phyloP scores from a whole-genome alignment of 2,329 filamentous ascomycete genomes.

The Canariomyces notabilis region DNA sequence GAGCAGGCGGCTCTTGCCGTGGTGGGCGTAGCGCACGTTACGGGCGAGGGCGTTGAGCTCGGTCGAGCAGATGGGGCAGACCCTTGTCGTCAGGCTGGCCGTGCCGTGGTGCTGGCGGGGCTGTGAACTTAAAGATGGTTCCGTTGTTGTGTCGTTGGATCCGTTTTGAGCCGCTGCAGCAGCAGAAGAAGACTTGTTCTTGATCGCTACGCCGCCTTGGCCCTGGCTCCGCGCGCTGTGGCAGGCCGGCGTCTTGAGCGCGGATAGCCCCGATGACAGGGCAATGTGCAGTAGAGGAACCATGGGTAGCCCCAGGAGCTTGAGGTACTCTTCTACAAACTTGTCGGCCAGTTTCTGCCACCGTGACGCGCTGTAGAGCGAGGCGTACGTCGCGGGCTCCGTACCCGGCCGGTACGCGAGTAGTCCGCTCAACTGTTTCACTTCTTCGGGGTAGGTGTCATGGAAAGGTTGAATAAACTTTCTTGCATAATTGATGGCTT shows the following conservation, averaged over 20 bases:
- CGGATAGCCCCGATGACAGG: constrained; percentile 83
- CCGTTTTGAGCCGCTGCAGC: no score
- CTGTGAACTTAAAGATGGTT: constrained; percentile 26
- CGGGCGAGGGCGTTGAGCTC: constrained; percentile 89
- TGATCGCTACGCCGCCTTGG: constrained; percentile 29
- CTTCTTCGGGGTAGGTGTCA: constrained; percentile 62
- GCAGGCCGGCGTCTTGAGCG: constrained; percentile 91
- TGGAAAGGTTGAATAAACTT: constrained; percentile 72
- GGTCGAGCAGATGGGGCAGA: constrained; percentile 93
- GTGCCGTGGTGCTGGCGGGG: constrained; percentile 26
- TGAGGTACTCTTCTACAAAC: constrained; percentile 83
- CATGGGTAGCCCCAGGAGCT: constrained; percentile 74
- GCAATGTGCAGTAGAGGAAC: constrained; percentile 86
- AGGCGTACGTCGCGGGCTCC: constrained; percentile 42
- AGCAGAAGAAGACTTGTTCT: constrained; percentile 27
- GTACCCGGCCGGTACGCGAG: constrained; percentile 56
- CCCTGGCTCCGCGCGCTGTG: constrained; percentile 41
- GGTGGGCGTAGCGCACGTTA: constrained; percentile 88
- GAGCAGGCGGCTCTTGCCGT: constrained; percentile 80
- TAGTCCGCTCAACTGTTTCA: constrained; percentile 70
- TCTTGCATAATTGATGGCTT: constrained; percentile 76
- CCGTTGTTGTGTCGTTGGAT: constrained; percentile 23
- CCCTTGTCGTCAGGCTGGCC: constrained; percentile 59
- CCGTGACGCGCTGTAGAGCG: constrained; percentile 60
- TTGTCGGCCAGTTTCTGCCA: constrained; percentile 73